Percentiles rank a stretch among this genome's conserved stretches.
Conservation (phyloP, 2,329 filamentous ascomycete genomes). For the Lecanicillium sp. region DNA sequence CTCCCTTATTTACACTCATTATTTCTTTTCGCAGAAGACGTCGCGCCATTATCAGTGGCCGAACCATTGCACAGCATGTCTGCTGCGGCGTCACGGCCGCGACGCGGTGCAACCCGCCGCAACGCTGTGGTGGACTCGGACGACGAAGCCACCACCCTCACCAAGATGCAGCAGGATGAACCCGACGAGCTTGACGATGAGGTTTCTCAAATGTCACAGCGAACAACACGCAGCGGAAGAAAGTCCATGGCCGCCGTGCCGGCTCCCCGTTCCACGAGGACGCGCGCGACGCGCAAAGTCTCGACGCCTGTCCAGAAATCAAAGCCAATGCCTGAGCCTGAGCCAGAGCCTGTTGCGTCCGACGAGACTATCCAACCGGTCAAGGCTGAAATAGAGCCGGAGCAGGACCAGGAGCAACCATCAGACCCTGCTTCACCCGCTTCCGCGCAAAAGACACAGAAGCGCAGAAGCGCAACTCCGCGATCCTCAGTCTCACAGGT, state of each 20-base stretch:
- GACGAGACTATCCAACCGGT: constrained; percentile 49
- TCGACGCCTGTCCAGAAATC: constrained; percentile 19
- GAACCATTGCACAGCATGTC: constrained; percentile 20
- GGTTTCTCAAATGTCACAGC: constrained; percentile 36
- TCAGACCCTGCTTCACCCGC: constrained; percentile 27
- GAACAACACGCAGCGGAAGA: constrained; percentile 25
- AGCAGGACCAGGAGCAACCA: constrained; percentile 19
- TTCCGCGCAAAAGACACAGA: constrained; percentile 9
- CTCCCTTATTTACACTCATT: neutral
- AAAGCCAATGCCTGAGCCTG: constrained; percentile 7
- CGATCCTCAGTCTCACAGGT: constrained; percentile 30
- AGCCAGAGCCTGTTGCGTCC: constrained; percentile 15
- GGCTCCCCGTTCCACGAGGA: constrained; percentile 19
- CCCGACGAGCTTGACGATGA: constrained; percentile 69
- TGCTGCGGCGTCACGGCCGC: constrained; percentile 31
- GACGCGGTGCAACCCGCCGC: constrained; percentile 50
- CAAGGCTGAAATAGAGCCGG: constrained; percentile 14
- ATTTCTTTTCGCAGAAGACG: neutral
- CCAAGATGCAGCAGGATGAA: constrained; percentile 45
- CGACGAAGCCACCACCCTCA: constrained; percentile 60
- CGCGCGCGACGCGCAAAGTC: constrained; percentile 34
- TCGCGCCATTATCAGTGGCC: too few species aligned
- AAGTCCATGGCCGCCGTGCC: constrained; percentile 40
- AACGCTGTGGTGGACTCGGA: constrained; percentile 74
- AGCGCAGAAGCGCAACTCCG: constrained; percentile 22